These are phyloP conservation scores for Plasmodium sp. DNA, from an alignment of 169 alveolate genomes.

Conservation along the genomic window DNA sequence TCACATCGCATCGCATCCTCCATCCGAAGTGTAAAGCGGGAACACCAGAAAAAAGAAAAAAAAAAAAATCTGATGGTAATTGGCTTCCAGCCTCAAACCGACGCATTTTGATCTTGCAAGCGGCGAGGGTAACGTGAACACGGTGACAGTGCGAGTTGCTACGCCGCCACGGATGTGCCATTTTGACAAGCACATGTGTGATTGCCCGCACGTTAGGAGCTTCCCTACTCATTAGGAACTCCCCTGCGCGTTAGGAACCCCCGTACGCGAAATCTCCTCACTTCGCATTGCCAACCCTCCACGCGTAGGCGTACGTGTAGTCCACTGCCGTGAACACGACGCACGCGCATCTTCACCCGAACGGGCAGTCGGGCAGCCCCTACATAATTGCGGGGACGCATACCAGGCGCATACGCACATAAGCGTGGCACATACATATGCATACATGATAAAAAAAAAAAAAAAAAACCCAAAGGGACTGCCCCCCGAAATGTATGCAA, in stretches of 20 bases:
- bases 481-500: background rate
- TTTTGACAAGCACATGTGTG: background rate
- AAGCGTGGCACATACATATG: background rate
- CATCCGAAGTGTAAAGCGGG: background rate
- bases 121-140: too few species aligned
- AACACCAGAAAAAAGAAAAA: background rate
- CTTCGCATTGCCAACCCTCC: background rate
- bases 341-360: background rate
- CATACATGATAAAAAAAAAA: background rate
- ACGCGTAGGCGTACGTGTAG: background rate
- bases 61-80: background rate
- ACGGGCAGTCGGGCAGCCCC: background rate
- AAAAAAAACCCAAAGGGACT: background rate
- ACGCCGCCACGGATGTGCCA: background rate
- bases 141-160: background rate
- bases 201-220: slow-evolving; percentile 70
- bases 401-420: background rate
- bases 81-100: background rate
- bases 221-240: slow-evolving; percentile 1
- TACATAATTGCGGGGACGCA: background rate
- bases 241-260: slow-evolving; percentile 60
- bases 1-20: background rate
- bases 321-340: background rate
- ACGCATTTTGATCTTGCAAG: background rate
- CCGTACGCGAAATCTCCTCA: background rate